These are phyloP conservation scores for Neckera pumila DNA, from an alignment of 225 moss, liverwort and hornwort species.

Conservation along the genomic window DNA sequence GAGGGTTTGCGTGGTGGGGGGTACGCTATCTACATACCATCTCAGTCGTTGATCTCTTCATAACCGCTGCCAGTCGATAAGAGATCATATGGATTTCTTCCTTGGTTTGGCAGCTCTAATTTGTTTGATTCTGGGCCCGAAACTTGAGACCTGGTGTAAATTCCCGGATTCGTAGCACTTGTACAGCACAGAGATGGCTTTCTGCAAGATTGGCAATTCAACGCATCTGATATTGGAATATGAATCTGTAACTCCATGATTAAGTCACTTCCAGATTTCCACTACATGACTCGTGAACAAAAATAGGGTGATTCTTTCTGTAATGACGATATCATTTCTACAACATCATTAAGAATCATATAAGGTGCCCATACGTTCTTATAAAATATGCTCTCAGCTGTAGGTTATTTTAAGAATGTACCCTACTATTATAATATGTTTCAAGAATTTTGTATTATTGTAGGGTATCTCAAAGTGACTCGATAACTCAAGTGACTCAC, in stretches of 20 bases:
- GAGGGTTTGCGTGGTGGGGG: conserved; percentile 65
- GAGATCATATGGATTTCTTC: not conserved
- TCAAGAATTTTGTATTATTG: not conserved
- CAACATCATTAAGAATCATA: not conserved
- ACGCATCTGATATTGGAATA: not conserved
- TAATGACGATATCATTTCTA: not conserved
- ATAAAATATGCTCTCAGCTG: not conserved
- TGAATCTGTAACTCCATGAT: not conserved
- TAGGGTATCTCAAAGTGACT: not conserved
- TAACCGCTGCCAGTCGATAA: not conserved
- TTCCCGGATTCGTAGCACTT: not conserved
- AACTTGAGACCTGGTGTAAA: not conserved
- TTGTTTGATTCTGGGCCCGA: not conserved
- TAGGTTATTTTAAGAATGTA: not conserved
- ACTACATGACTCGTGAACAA: not conserved
- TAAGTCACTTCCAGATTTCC: not conserved
- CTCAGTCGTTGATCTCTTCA: not conserved
- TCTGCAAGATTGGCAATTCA: not conserved
- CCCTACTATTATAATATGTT: not conserved
- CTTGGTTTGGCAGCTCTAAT: not conserved
- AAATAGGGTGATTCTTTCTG: not conserved
- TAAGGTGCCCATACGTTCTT: not conserved
- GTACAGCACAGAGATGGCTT: not conserved
- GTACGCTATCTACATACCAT: conserved; percentile 1
- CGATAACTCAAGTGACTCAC: not conserved